phyloP scores from a whole-genome alignment of 2,329 filamentous ascomycete genomes.

The Beauveria caledonica region DNA sequence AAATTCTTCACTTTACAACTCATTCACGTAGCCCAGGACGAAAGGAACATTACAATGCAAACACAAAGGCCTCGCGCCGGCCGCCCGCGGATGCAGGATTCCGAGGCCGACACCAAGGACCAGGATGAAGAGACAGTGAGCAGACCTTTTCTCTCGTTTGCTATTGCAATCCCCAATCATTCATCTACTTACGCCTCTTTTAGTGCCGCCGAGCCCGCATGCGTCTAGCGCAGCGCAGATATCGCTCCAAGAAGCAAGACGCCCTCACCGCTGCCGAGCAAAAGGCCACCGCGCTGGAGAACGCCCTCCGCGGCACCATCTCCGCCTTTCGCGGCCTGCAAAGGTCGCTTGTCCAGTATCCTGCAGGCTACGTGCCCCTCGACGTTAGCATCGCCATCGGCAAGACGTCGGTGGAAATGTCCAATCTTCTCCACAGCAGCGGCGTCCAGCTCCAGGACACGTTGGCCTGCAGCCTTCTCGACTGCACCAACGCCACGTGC shows the following conservation, averaged over 20 bases:
- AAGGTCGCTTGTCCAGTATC: constrained; percentile 1
- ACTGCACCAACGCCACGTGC: neutral
- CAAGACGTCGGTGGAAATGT: constrained; percentile 5
- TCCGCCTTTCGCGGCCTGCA: constrained; percentile 5
- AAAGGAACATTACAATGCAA: neutral
- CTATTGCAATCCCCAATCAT: too few species aligned
- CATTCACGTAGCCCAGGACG: too few species aligned
- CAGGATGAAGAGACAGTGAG: constrained; percentile 10
- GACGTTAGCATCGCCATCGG: constrained; percentile 1
- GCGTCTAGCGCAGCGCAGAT: constrained; percentile 9
- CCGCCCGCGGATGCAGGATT: constrained; percentile 6
- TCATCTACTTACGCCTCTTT: neutral
- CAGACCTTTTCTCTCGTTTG: neutral
- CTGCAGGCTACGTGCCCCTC: neutral
- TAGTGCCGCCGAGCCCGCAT: constrained; percentile 5
- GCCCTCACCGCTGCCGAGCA: constrained; percentile 8
- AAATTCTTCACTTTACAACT: neutral
- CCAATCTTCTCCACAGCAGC: constrained; percentile 5
- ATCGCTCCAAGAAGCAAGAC: constrained; percentile 11
- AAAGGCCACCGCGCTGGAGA: constrained; percentile 7
- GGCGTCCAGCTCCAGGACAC: constrained; percentile 10
- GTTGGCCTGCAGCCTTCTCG: constrained; percentile 2
- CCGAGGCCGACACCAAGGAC: neutral
- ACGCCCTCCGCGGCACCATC: constrained; percentile 6
- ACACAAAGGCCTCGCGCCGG: constrained; percentile 5